Evolutionary conservation across 1,284 basidiomycete genomes (phyloP), one percentile per base, ranked within the genome.

Genomic region (Malassezia nana): DNA sequence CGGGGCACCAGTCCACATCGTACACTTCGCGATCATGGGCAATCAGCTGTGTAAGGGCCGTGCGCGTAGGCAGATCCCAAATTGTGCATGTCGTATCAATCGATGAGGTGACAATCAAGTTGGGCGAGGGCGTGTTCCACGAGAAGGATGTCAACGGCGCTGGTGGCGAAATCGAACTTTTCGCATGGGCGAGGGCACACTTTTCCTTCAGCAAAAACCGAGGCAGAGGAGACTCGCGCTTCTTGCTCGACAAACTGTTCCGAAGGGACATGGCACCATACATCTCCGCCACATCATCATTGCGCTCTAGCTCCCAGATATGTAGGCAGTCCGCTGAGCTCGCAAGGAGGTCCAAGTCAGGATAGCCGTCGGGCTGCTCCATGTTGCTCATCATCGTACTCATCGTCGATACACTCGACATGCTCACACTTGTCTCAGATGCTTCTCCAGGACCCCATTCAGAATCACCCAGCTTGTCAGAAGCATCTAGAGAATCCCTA

Each of bases 1-100:
- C 83, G 1, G 94, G 94, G n/a, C 95, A 82, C 92, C 94, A 96
- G 35, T 89, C 90, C 45, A 92, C 89, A 70, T 92, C 89, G 76
- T 90, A 91, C 6, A 99, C 94, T 74, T 96, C 94, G 43, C 89
- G 83, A 78, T 99, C 94, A 77, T 99, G 94, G 0, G 94, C 94
- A 31, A 77, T 77, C 20, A 77, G 65, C 75, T 99, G 94, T 1
- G 94, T 98, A 67, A 98, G 83, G 13, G 94, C 92, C n/a, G 86
- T 84, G 16, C 84, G 83, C 2, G 89, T 90, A 64, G 94, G 88
- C 70, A 99, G 88, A 74, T 99, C 94, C 92, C 92, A 77, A 20
- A 77, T 74, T 2, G 77, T 76, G 56, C 76, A 77, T 3, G 77
- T 77, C 0, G 74, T 75, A 50, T 75, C 74, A 53, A 75, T 95